Percentiles rank a stretch among this genome's conserved stretches.
These are phyloP conservation scores for Nelumbo lutea DNA, from an alignment of 164 flowering plant species.

Conservation along the genomic window DNA sequence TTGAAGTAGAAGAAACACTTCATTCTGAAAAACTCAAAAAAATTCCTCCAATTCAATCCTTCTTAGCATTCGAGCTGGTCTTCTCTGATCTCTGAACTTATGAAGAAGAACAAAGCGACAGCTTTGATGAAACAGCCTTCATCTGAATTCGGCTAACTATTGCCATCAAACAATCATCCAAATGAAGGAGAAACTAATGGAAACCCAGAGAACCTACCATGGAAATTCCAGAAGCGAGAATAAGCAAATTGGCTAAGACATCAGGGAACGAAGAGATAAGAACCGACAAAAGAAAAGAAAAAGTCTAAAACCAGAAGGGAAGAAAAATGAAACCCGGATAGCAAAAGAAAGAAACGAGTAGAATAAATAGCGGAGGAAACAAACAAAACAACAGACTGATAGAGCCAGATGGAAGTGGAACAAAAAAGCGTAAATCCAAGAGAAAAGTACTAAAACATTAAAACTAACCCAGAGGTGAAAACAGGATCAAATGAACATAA, in stretches of 20 bases:
- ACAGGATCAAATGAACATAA: no score
- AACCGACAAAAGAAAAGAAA: not conserved
- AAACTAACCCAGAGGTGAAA: no score
- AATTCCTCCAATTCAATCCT: constrained; percentile 2
- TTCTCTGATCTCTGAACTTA: not conserved
- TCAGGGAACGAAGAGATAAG: not conserved
- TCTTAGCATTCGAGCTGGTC: not conserved
- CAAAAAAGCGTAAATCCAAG: no score
- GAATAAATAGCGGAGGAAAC: no score
- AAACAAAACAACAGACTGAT: no score
- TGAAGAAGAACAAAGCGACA: not conserved
- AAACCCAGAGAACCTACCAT: no score
- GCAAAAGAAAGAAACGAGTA: not conserved
- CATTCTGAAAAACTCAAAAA: constrained; percentile 22
- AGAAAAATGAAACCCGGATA: not conserved
- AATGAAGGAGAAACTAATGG: no score
- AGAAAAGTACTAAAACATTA: no score
- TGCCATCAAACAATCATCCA: no score
- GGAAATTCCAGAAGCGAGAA: not conserved
- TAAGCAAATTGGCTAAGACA: not conserved
- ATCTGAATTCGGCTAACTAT: not conserved
- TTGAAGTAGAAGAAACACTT: constrained; percentile 51
- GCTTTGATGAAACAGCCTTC: not conserved
- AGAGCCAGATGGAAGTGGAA: no score
- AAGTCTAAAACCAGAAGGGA: not conserved